phyloP scores from a whole-genome alignment of 768 basidiomycete genomes.

The Boletales sp. region DNA sequence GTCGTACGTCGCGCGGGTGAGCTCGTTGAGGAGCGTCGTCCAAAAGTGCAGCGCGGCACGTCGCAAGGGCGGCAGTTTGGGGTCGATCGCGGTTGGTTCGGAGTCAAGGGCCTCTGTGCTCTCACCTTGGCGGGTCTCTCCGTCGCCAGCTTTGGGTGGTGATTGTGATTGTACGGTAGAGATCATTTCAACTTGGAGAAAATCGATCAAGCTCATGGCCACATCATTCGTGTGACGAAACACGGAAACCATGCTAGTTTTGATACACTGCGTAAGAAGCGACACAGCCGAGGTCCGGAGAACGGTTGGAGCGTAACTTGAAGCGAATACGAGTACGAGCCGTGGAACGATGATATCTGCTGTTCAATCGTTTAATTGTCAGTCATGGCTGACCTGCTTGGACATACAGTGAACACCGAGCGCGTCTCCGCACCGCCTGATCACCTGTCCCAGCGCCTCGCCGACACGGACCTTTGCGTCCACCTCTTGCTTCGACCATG shows the following conservation, averaged over 20 bases:
- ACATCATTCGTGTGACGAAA: conserved; percentile 62
- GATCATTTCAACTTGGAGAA: conserved; percentile 64
- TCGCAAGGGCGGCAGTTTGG: conserved; percentile 76
- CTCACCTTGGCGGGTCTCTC: conserved; percentile 1
- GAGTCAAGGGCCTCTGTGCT: conserved; percentile 39
- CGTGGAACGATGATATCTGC: conserved; percentile 71
- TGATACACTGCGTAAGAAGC: conserved; percentile 71
- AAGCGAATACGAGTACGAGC: conserved; percentile 61
- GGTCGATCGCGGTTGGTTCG: conserved; percentile 51
- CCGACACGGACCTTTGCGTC: conserved; percentile 76
- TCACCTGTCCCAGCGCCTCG: conserved; percentile 78
- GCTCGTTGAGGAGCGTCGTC: conserved; percentile 60
- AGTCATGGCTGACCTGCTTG: not conserved
- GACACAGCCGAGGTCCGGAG: conserved; percentile 67
- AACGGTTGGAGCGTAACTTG: conserved; percentile 59
- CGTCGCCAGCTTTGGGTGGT: conserved; percentile 16
- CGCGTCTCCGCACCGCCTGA: conserved; percentile 67
- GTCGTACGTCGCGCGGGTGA: conserved; percentile 50
- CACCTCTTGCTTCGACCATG: conserved; percentile 57
- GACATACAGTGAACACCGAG: conserved; percentile 66
- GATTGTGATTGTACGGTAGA: conserved; percentile 14
- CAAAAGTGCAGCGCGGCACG: conserved; percentile 87
- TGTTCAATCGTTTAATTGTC: conserved; percentile 26
- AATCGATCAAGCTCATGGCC: conserved; percentile 65
- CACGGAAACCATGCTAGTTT: conserved; percentile 59